phyloP scores from a whole-genome alignment of 192 early-diverging fungal genomes.

The Phlyctochytrium bullatum region DNA sequence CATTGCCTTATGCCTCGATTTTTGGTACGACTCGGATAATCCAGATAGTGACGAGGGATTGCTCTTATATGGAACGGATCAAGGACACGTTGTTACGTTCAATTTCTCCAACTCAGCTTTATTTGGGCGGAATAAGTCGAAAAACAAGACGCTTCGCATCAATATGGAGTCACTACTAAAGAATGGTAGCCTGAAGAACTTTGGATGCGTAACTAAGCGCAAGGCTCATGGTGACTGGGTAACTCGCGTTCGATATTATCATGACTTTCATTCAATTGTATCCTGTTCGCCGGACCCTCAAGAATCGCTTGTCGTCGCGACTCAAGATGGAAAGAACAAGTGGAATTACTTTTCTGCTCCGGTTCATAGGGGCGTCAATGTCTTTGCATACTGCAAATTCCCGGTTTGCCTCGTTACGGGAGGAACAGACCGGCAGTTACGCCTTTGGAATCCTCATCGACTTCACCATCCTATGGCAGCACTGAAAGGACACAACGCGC shows the following conservation, averaged over 20 bases:
- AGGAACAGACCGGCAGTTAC: constrained; percentile 49
- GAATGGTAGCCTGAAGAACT: constrained; percentile 12
- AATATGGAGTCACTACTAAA: constrained; percentile 22
- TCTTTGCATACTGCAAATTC: constrained; percentile 43
- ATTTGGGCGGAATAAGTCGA: constrained; percentile 21
- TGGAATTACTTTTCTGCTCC: constrained; percentile 38
- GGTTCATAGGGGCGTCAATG: constrained; percentile 48
- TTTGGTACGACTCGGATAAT: constrained; percentile 33
- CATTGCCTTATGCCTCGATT: constrained; percentile 36
- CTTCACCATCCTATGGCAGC: constrained; percentile 43
- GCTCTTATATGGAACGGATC: constrained; percentile 49
- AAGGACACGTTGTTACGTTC: constrained; percentile 37
- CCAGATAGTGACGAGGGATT: constrained; percentile 34
- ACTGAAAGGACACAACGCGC: constrained; percentile 46
- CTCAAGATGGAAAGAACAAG: constrained; percentile 33
- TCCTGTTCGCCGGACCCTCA: constrained; percentile 48
- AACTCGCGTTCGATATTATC: constrained; percentile 43
- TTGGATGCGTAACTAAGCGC: constrained; percentile 35
- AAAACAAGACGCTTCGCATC: constrained; percentile 24
- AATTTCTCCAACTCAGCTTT: constrained; percentile 31
- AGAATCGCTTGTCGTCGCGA: constrained; percentile 48
- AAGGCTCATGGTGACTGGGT: constrained; percentile 56
- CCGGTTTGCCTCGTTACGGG: constrained; percentile 52
- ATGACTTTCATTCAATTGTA: constrained; percentile 46
- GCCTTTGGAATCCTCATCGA: constrained; percentile 54